These are phyloP conservation scores for Russula earlei DNA, from an alignment of 768 basidiomycete species.

Conservation along the genomic window DNA sequence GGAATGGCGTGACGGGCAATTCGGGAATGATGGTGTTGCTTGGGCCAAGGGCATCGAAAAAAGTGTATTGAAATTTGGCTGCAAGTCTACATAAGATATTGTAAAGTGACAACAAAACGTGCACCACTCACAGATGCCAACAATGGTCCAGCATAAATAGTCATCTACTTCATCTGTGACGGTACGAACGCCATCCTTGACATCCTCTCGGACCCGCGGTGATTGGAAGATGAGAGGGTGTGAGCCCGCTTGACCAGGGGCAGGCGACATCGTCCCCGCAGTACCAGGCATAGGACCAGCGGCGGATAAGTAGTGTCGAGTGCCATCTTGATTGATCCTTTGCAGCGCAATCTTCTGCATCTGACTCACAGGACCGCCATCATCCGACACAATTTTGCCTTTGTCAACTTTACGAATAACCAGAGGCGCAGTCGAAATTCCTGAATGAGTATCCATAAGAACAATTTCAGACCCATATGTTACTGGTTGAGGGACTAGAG, in stretches of 20 bases:
- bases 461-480: slow-evolving; percentile 88
- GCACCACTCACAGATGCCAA: slow-evolving; percentile 72
- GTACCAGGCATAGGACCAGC: slow-evolving; percentile 77
- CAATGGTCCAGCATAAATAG: slow-evolving; percentile 92
- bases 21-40: slow-evolving; percentile 70
- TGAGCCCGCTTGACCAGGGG: slow-evolving; percentile 73
- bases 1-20: slow-evolving; percentile 82
- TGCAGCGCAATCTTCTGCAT: slow-evolving; percentile 95
- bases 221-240: slow-evolving; percentile 73
- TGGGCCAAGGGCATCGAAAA: slow-evolving; percentile 82
- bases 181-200: slow-evolving; percentile 64
- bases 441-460: slow-evolving; percentile 75
- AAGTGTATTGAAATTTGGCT: slow-evolving; percentile 94
- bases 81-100: slow-evolving; percentile 15
- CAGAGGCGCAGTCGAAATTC: slow-evolving; percentile 77
- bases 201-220: slow-evolving; percentile 73
- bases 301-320: slow-evolving; percentile 81
- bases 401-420: slow-evolving; percentile 91
- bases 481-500: slow-evolving; percentile 63
- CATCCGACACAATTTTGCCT: slow-evolving; percentile 74
- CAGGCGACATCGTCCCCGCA: slow-evolving; percentile 57
- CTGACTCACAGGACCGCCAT: slow-evolving; percentile 88
- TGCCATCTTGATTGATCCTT: slow-evolving; percentile 70
- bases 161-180: slow-evolving; percentile 90
- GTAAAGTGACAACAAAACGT: slow-evolving; percentile 1